These are phyloP conservation scores for Cordyceps militaris DNA, from an alignment of 2,329 filamentous ascomycete genomes.

Conservation along the genomic window DNA sequence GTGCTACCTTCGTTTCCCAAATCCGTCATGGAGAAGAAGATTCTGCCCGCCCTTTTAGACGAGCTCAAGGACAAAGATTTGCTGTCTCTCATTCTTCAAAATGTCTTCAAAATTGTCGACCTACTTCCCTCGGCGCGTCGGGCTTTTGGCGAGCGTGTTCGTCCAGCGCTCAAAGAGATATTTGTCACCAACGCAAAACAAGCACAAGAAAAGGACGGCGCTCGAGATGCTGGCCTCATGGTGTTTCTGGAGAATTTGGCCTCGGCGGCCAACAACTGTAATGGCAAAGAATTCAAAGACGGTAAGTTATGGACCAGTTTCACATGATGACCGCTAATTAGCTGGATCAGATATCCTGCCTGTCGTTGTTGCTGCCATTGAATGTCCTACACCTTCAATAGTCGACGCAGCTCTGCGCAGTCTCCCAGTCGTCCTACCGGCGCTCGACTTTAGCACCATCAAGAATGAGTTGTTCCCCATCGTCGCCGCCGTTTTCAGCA, in stretches of 20 bases:
- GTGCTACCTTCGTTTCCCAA: constrained; percentile 89
- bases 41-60: constrained; percentile 80
- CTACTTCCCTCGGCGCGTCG: constrained; percentile 70
- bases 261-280: constrained; percentile 70
- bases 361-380: constrained; percentile 73
- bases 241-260: constrained; percentile 79
- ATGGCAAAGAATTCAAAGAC: constrained; percentile 91
- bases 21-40: constrained; percentile 89
- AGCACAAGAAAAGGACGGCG: constrained; percentile 65
- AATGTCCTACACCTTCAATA: constrained; percentile 81
- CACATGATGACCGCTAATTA: background rate
- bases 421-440: constrained; percentile 71
- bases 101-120: constrained; percentile 83
- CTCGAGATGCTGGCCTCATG: constrained; percentile 85
- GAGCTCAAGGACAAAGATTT: constrained; percentile 91
- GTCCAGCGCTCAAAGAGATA: constrained; percentile 76
- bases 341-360: constrained; percentile 67
- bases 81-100: constrained; percentile 77
- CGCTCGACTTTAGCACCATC: constrained; percentile 91
- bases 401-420: constrained; percentile 79
- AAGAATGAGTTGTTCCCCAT: constrained; percentile 96
- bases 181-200: constrained; percentile 60
- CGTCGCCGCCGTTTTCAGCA: constrained; percentile 82
- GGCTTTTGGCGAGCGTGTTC: constrained; percentile 75
- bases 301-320: constrained; percentile 43